phyloP scores from a whole-genome alignment of 306 rosid genomes.

The Fragaria iinumae region DNA sequence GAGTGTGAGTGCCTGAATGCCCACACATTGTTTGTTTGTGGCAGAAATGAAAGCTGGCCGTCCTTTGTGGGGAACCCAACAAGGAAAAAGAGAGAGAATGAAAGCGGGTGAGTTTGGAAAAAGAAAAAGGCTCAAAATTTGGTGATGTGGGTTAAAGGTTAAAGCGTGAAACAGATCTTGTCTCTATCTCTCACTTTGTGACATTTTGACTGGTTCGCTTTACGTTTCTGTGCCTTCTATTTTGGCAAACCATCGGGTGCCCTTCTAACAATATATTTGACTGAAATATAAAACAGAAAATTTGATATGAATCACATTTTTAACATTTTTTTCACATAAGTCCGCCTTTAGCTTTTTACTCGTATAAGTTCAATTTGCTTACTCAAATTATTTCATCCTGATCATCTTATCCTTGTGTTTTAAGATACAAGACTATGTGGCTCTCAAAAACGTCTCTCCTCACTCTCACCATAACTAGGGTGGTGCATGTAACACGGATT shows the following conservation, averaged over 20 bases:
- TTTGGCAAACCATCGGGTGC: neutral
- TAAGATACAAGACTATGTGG: too few species aligned
- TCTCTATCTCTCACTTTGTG: constrained; percentile 26
- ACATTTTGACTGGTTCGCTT: constrained; percentile 31
- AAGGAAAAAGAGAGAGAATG: constrained; percentile 25
- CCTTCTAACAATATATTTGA: neutral
- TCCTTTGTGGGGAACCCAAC: constrained; percentile 32
- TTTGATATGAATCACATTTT: too few species aligned
- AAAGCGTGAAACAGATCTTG: constrained; percentile 33
- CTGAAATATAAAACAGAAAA: too few species aligned
- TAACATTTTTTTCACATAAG: too few species aligned
- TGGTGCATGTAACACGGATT: too few species aligned
- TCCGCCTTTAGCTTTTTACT: too few species aligned
- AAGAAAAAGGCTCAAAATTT: neutral
- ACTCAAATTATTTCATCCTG: too few species aligned
- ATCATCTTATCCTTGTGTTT: too few species aligned
- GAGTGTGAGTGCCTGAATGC: constrained; percentile 19
- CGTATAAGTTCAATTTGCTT: too few species aligned
- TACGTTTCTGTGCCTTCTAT: neutral
- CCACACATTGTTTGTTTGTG: constrained; percentile 49
- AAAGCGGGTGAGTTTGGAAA: neutral
- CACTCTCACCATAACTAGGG: too few species aligned
- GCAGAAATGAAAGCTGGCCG: constrained; percentile 50
- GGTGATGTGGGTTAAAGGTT: constrained; percentile 14
- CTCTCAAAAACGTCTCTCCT: too few species aligned